Evolutionary conservation across 116 monocot species (phyloP).

Genomic region (Dioscorea cayenensis): DNA sequence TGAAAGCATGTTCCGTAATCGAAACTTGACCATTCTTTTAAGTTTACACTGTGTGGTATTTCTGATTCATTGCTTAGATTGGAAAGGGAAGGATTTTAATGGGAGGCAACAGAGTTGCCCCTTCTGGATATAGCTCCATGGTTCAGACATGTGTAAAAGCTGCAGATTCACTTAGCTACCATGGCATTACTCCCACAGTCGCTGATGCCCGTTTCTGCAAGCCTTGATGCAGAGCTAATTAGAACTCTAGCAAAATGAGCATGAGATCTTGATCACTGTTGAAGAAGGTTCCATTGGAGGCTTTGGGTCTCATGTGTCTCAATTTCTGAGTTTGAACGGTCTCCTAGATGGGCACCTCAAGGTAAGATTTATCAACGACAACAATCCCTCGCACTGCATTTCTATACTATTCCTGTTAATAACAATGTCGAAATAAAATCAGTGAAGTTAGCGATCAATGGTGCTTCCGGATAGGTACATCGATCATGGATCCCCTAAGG

Average conservation of each 20-base stretch:
- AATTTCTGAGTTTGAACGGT: slow-evolving; percentile 49
- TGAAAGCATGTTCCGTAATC: neutral
- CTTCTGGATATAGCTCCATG: slow-evolving; percentile 54
- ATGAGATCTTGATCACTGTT: slow-evolving; percentile 59
- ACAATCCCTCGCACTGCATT: neutral
- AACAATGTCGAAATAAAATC: neutral
- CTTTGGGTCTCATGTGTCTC: slow-evolving; percentile 61
- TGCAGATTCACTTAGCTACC: slow-evolving; percentile 27
- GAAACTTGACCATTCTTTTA: neutral
- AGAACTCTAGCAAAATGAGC: slow-evolving; percentile 40
- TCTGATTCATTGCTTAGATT: slow-evolving; percentile 19
- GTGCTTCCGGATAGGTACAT: slow-evolving; percentile 88
- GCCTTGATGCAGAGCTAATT: slow-evolving; percentile 49
- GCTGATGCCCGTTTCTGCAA: slow-evolving; percentile 76
- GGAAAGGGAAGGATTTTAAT: slow-evolving; percentile 63
- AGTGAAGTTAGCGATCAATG: slow-evolving; percentile 75
- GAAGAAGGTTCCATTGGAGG: slow-evolving; percentile 78
- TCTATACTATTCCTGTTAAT: neutral
- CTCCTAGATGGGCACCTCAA: slow-evolving; percentile 61
- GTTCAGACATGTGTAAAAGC: slow-evolving; percentile 66
- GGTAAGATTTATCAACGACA: slow-evolving; percentile 15
- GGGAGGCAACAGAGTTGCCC: slow-evolving; percentile 55
- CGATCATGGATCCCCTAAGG: slow-evolving; percentile 73
- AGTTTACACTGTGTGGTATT: neutral
- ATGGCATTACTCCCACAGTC: slow-evolving; percentile 33